Evolutionary conservation across 208 protist genomes (phyloP).

Genomic region (Chromosphaera perkinsii): DNA sequence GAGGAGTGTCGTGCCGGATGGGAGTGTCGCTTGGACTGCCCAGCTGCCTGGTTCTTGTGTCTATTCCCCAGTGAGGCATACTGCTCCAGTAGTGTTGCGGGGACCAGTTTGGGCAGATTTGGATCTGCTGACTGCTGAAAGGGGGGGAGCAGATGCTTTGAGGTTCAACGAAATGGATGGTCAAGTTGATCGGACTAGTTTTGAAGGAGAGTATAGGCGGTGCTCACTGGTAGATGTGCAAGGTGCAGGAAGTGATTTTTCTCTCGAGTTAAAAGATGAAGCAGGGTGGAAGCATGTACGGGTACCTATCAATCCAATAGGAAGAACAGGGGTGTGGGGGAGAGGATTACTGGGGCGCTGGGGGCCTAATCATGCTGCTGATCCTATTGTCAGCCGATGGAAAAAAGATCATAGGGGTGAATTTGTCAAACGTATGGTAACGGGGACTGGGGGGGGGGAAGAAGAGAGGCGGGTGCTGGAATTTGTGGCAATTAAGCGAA

Average conservation of each 20-base stretch:
- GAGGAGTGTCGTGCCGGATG: too few relatives aligned
- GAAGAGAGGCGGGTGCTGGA: conserved; percentile 24
- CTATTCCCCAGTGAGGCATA: too few relatives aligned
- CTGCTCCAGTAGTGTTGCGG: too few relatives aligned
- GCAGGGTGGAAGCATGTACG: too few relatives aligned
- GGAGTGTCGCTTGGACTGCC: too few relatives aligned
- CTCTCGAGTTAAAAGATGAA: too few relatives aligned
- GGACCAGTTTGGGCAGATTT: conserved; percentile 8
- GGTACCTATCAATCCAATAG: conserved; percentile 12
- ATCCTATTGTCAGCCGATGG: conserved; percentile 31
- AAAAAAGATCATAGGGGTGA: too few relatives aligned
- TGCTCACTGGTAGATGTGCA: background rate
- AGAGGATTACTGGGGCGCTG: conserved; percentile 31
- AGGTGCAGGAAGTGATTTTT: too few relatives aligned
- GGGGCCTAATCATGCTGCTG: conserved; percentile 38
- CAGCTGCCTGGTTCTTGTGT: too few relatives aligned
- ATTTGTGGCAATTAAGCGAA: conserved; percentile 34
- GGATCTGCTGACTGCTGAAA: background rate
- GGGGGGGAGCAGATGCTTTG: background rate
- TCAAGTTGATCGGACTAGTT: background rate
- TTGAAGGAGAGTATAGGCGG: conserved; percentile 2
- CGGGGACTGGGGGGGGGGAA: too few relatives aligned
- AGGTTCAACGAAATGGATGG: conserved; percentile 1
- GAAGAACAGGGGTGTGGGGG: conserved; percentile 26
- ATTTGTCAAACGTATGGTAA: too few relatives aligned